These are phyloP conservation scores for Dothiorella sarmentorum DNA, from an alignment of 2,329 filamentous ascomycete species.

Conservation along the genomic window DNA sequence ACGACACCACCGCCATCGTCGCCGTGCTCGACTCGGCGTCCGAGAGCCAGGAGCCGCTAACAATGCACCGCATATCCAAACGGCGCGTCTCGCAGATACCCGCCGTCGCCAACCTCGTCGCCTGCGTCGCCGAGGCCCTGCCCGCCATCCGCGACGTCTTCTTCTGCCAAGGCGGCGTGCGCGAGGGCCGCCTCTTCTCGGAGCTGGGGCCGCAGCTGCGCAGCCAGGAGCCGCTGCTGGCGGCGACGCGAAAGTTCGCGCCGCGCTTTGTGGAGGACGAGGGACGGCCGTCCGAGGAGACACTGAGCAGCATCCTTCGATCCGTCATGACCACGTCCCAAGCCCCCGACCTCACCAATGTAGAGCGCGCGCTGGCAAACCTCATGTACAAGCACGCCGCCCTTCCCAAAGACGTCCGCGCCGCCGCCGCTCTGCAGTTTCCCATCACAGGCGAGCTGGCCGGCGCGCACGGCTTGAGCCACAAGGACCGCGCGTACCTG, in stretches of 20 bases:
- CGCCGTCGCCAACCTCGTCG: constrained; percentile 77
- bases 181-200: constrained; percentile 78
- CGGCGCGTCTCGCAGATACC: constrained; percentile 77
- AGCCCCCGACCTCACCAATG: constrained; percentile 21
- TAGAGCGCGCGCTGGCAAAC: constrained; percentile 54
- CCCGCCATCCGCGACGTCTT: constrained; percentile 67
- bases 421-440: constrained; percentile 68
- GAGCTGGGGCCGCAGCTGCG: constrained; percentile 59
- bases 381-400: constrained; percentile 54
- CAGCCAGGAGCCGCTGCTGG: constrained; percentile 63
- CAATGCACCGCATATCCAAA: constrained; percentile 65
- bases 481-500: constrained; percentile 67
- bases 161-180: constrained; percentile 84
- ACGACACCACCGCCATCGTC: constrained; percentile 31
- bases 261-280: no score
- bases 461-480: constrained; percentile 68
- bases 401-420: constrained; percentile 39
- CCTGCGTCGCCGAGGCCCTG: constrained; percentile 66
- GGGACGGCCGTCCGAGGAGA: no score
- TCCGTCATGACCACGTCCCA: not conserved
- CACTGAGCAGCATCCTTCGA: not conserved
- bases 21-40: constrained; percentile 58
- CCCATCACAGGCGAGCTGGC: constrained; percentile 68
- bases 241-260: constrained; percentile 47
- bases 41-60: constrained; percentile 34